Evolutionary conservation across 78 protist species (phyloP).

Genomic region (Planoprotostelium fungivorum): DNA sequence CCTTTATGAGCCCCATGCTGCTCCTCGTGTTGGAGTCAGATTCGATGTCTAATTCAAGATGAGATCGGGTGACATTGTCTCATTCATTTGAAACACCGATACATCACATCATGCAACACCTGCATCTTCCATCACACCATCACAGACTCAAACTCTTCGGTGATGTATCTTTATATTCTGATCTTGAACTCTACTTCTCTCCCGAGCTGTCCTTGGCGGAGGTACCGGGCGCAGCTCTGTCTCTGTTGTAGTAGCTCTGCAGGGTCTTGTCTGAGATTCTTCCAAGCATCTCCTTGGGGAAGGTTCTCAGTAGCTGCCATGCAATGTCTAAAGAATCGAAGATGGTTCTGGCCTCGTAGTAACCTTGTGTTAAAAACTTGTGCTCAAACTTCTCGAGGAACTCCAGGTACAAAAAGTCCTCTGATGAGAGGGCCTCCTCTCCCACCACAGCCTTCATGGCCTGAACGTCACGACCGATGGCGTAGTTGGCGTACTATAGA

Average conservation of each 20-base stretch:
- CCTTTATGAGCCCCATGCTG: too few relatives aligned
- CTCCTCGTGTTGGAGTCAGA: too few relatives aligned
- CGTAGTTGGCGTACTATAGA: slow-evolving; percentile 94
- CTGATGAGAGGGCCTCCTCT: slow-evolving; percentile 97
- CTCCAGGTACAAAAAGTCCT: slow-evolving; percentile 95
- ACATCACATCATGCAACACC: too few relatives aligned
- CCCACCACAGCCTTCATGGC: slow-evolving; percentile 99
- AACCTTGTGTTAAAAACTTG: slow-evolving; percentile 90
- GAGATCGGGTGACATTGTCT: too few relatives aligned
- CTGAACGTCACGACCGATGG: slow-evolving; percentile 96
- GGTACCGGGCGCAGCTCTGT: background rate
- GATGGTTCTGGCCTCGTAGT: slow-evolving; percentile 87
- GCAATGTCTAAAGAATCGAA: slow-evolving; percentile 94
- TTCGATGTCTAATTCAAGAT: too few relatives aligned
- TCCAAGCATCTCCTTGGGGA: slow-evolving; percentile 93
- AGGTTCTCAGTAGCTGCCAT: slow-evolving; percentile 97
- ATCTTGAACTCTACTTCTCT: background rate
- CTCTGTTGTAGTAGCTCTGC: slow-evolving; percentile 58
- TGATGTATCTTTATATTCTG: too few relatives aligned
- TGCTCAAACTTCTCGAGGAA: slow-evolving; percentile 96
- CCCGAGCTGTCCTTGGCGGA: background rate
- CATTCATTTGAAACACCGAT: too few relatives aligned
- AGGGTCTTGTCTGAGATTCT: slow-evolving; percentile 71
- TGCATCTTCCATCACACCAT: too few relatives aligned
- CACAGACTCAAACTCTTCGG: too few relatives aligned